Conservation (phyloP, 345 rosid species). For the Psidium friedrichsthalianum region DNA sequence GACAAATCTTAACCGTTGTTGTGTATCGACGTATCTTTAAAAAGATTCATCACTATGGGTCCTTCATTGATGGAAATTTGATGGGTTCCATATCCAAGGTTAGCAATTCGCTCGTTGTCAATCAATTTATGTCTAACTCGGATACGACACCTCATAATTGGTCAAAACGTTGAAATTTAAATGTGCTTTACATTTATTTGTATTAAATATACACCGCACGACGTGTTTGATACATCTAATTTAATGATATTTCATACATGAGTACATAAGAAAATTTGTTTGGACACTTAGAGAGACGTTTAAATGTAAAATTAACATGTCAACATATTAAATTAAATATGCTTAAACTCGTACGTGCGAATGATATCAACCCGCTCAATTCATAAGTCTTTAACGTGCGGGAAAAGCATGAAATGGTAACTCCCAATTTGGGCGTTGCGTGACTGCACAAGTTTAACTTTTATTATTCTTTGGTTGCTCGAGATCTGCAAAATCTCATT, state of each 20-base stretch:
- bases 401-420: not conserved
- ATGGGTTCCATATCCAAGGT: not conserved
- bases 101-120: accelerated
- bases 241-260: not conserved
- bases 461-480: not conserved
- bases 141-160: accelerated
- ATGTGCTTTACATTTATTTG: accelerated
- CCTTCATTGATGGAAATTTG: not conserved
- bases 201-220: accelerated
- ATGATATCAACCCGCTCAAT: not conserved
- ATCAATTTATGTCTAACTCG: not conserved
- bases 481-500: not conserved
- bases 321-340: not conserved
- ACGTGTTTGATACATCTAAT: not conserved
- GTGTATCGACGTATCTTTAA: not conserved
- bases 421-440: not conserved
- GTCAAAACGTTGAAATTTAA: not conserved
- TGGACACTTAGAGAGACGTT: not conserved
- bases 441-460: not conserved
- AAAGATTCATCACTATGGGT: not conserved
- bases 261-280: not conserved
- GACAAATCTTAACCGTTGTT: not conserved
- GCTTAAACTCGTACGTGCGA: not conserved
- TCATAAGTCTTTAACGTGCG: not conserved
- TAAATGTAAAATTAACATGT: not conserved